These are phyloP conservation scores for Candida anglica DNA, from an alignment of 805 yeast genomes.

Conservation along the genomic window DNA sequence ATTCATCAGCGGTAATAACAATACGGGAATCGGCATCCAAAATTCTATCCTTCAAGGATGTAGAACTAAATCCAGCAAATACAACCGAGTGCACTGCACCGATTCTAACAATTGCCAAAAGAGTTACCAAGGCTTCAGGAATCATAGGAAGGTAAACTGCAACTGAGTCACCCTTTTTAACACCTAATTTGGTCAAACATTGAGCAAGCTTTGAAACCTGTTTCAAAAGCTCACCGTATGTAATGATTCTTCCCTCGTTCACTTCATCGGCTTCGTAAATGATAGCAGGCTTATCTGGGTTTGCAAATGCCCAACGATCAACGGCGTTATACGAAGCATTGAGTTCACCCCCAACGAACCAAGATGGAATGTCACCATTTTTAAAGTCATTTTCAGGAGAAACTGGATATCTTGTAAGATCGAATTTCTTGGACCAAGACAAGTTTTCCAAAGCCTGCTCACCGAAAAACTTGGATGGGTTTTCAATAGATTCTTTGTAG, in stretches of 20 bases:
- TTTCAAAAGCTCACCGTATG: slow-evolving; percentile 82
- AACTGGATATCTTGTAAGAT: slow-evolving; percentile 42
- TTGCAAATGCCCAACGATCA: slow-evolving; percentile 88
- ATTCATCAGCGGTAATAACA: slow-evolving; percentile 92
- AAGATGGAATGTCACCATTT: slow-evolving; percentile 72
- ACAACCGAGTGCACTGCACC: slow-evolving; percentile 97
- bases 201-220: slow-evolving; percentile 86
- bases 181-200: slow-evolving; percentile 79
- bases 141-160: slow-evolving; percentile 98
- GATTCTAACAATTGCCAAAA: slow-evolving; percentile 86
- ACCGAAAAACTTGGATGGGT: slow-evolving; percentile 55
- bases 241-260: slow-evolving; percentile 63
- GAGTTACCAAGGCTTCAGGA: slow-evolving; percentile 92
- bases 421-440: slow-evolving; percentile 52
- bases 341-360: slow-evolving; percentile 92
- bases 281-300: slow-evolving; percentile 79
- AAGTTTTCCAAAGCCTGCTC: slow-evolving; percentile 46
- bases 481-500: slow-evolving; percentile 53
- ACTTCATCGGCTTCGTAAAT: slow-evolving; percentile 95
- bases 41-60: slow-evolving; percentile 88
- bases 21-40: slow-evolving; percentile 81
- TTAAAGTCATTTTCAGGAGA: slow-evolving; percentile 44
- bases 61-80: slow-evolving; percentile 95
- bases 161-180: slow-evolving; percentile 90
- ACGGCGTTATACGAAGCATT: slow-evolving; percentile 93